phyloP scores from a whole-genome alignment of 2,329 filamentous ascomycete species.

The Delphinella strobiligena region DNA sequence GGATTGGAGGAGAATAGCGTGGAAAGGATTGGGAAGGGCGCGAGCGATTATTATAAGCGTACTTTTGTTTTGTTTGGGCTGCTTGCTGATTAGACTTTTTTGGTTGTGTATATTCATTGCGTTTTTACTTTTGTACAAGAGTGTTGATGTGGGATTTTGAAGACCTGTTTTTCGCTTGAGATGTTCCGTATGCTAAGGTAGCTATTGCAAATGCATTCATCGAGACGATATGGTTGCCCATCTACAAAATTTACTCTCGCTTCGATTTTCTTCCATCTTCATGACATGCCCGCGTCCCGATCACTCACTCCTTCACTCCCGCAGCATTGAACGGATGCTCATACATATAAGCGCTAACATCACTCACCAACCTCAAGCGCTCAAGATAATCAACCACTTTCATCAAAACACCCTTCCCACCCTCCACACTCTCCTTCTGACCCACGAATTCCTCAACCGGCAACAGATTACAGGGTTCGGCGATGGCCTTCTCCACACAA shows the following conservation, averaged over 20 bases:
- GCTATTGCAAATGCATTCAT: too few species aligned
- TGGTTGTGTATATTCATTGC: too few species aligned
- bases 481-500: conserved; percentile 63
- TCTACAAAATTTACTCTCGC: too few species aligned
- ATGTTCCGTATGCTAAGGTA: too few species aligned
- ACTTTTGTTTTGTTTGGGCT: conserved; percentile 74
- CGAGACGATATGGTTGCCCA: too few species aligned
- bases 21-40: conserved; percentile 47
- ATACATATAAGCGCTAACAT: conserved; percentile 31
- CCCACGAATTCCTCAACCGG: conserved; percentile 66
- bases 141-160: too few species aligned
- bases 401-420: conserved; percentile 32
- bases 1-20: conserved; percentile 37
- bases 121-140: too few species aligned
- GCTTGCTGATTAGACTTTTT: too few species aligned
- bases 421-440: conserved; percentile 25
- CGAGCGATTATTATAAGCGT: conserved; percentile 71
- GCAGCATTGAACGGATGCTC: background rate
- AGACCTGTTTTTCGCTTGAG: too few species aligned
- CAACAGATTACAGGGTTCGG: conserved; percentile 74
- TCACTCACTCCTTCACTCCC: background rate
- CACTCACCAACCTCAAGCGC: conserved; percentile 35
- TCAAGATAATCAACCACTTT: conserved; percentile 43
- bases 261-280: background rate
- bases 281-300: background rate